Percentiles rank a stretch among this genome's conserved stretches.
Conservation (phyloP, 1,139 yeast species). For the Nakaseomyces kungkrabaensis region DNA sequence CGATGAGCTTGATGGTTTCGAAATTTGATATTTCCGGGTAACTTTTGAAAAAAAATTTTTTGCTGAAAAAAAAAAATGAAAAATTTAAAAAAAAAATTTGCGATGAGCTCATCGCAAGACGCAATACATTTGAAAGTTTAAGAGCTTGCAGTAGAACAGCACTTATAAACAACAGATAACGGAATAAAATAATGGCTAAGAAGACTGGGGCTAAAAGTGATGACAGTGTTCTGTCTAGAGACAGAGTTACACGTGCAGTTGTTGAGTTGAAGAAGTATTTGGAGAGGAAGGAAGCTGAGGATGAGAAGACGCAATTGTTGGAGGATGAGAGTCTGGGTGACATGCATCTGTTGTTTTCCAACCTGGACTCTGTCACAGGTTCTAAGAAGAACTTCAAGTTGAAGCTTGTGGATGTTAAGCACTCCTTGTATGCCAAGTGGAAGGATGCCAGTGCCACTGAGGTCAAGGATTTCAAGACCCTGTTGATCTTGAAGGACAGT, state of each 20-base stretch:
- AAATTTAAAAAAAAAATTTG: not conserved
- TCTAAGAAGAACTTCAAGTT: constrained; percentile 66
- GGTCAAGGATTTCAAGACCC: constrained; percentile 44
- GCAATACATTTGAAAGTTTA: no score
- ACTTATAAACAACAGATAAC: not conserved
- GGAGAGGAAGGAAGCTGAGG: constrained; percentile 28
- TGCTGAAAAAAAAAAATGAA: no score
- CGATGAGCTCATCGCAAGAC: not conserved
- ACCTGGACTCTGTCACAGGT: constrained; percentile 48
- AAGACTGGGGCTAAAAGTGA: not conserved
- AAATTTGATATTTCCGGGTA: not conserved
- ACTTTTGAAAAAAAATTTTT: not conserved
- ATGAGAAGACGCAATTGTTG: constrained; percentile 30
- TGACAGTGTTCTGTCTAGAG: constrained; percentile 3
- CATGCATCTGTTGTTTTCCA: constrained; percentile 41
- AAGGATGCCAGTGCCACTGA: constrained; percentile 28
- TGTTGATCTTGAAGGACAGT: constrained; percentile 48
- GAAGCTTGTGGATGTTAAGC: constrained; percentile 38
- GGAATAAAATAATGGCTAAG: not conserved
- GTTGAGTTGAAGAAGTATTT: constrained; percentile 42
- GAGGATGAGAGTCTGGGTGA: constrained; percentile 39
- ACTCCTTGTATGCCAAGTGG: constrained; percentile 27
- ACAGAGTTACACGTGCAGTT: constrained; percentile 36
- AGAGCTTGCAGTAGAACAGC: no score
- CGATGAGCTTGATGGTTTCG: no score